These are phyloP conservation scores for Ustilago shanxiensis DNA, from an alignment of 1,284 basidiomycete species.

Conservation along the genomic window DNA sequence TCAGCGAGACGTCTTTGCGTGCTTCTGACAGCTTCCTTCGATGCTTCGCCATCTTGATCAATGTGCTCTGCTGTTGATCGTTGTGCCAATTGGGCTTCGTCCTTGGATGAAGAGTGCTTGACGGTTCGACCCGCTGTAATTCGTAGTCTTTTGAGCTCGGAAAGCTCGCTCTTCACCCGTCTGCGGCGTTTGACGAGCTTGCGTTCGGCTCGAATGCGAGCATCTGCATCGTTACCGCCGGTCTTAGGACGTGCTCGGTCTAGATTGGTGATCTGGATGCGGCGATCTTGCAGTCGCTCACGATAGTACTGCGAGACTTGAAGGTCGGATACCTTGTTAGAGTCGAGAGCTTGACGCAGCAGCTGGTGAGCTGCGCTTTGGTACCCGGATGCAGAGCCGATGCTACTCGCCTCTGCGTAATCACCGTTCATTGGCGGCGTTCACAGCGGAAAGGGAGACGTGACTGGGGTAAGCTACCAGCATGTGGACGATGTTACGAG, in stretches of 20 bases:
- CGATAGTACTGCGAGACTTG: slow-evolving; percentile 43
- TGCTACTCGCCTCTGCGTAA: slow-evolving; percentile 20
- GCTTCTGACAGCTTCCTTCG: slow-evolving; percentile 23
- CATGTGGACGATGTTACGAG: not conserved
- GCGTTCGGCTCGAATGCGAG: slow-evolving; percentile 25
- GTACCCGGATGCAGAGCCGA: no score
- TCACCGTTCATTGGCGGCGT: slow-evolving; percentile 15
- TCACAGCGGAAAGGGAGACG: not conserved
- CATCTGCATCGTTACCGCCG: slow-evolving; percentile 32
- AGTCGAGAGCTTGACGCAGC: slow-evolving; percentile 24
- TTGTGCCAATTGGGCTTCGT: not conserved
- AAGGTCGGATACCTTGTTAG: slow-evolving; percentile 21
- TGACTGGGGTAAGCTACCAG: not conserved
- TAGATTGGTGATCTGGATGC: slow-evolving; percentile 53
- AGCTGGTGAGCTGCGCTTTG: slow-evolving; percentile 28
- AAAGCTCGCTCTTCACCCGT: slow-evolving; percentile 46
- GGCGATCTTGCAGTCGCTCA: slow-evolving; percentile 47
- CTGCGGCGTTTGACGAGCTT: slow-evolving; percentile 41
- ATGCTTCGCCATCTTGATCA: not conserved
- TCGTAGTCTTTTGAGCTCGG: slow-evolving; percentile 42
- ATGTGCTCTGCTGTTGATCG: not conserved
- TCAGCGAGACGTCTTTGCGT: slow-evolving; percentile 35
- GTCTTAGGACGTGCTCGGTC: slow-evolving; percentile 47
- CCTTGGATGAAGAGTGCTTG: slow-evolving; percentile 7
- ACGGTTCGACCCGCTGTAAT: slow-evolving; percentile 28